phyloP scores from a whole-genome alignment of 1,139 yeast species.

The Taphrina communis region DNA sequence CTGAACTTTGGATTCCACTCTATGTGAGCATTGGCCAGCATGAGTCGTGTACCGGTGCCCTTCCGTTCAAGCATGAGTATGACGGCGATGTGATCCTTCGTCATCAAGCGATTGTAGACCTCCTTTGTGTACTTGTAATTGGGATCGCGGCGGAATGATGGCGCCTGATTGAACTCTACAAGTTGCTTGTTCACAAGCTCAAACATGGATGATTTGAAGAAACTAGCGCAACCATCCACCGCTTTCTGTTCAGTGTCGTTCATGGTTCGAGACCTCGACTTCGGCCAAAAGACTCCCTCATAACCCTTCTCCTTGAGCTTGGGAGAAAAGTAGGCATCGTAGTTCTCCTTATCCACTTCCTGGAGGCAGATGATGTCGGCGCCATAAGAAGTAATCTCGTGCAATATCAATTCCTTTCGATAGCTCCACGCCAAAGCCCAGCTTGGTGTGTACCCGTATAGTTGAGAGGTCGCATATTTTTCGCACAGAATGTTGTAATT shows the following conservation, averaged over 20 bases:
- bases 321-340: conserved; percentile 85
- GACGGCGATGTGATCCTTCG: conserved; percentile 90
- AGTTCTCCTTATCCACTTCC: conserved; percentile 89
- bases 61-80: conserved; percentile 77
- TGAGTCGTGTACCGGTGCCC: conserved; percentile 71
- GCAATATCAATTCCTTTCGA: conserved; percentile 74
- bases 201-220: conserved; percentile 73
- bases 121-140: conserved; percentile 93
- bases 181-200: conserved; percentile 71
- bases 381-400: conserved; percentile 68
- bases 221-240: conserved; percentile 97
- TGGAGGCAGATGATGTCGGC: conserved; percentile 89
- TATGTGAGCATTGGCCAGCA: conserved; percentile 88
- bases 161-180: conserved; percentile 85
- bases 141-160: conserved; percentile 65
- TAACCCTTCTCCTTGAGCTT: conserved; percentile 75
- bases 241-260: conserved; percentile 77
- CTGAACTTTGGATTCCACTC: conserved; percentile 98
- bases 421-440: conserved; percentile 98
- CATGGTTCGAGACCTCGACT: conserved; percentile 94
- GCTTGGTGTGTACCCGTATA: conserved; percentile 93
- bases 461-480: conserved; percentile 88
- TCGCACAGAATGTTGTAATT: conserved; percentile 93
- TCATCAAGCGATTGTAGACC: conserved; percentile 92
- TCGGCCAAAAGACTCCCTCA: conserved; percentile 78